Base-by-base conservation (phyloP, 352 stramenopile species). In the Globisporangium polare region DNA sequence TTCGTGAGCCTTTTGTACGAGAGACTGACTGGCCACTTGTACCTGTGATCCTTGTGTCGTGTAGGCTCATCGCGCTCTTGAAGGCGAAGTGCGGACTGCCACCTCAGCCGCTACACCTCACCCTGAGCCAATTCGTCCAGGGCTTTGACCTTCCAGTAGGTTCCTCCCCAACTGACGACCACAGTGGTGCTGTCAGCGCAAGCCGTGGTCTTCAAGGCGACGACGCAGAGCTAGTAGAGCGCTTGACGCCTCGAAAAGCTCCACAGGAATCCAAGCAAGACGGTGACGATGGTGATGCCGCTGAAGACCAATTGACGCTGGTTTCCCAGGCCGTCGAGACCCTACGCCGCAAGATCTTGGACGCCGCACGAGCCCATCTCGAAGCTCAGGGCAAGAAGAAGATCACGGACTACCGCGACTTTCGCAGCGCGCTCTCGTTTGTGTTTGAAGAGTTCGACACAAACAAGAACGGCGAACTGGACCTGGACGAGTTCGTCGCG, bases 361-460 rank as follows among this genome's bases (percentile, higher is more conserved):
- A 75, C 3, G 72, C 81, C 20, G 81, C 81, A 0, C 62, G 31
- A 17, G 47, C 39, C 0, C 72, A 83, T 20, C 37, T 91, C 24
- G 51, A 41, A 15, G 47, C 64, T 0, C 35, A 53, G 15, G 66
- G 67, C 39, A 74, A 72, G 45, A 74, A 72, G 45, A 61, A 61
- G 17, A 20, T 62, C 7, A 62, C 39, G 15, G 62, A 85, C 60
- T 91, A 87, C 49, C 58, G 58, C 0, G 77, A 69, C 17, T 88
- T 91, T 26, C 80, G 80, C 31, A 64, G 75, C n/a, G 77, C 81
- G 1, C 58, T 93, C 7, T 52, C 62, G 15, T 63, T 74, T 35
- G 65, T 91, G 1, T 90, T 89, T 65, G 57, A 67, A 24, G 62
- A 72, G 4, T 88, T 91, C 51, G 80, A 93, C 47, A 55, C 63